Conservation (phyloP, 2,329 filamentous ascomycete genomes). For the Sclerotinia subarctica region DNA sequence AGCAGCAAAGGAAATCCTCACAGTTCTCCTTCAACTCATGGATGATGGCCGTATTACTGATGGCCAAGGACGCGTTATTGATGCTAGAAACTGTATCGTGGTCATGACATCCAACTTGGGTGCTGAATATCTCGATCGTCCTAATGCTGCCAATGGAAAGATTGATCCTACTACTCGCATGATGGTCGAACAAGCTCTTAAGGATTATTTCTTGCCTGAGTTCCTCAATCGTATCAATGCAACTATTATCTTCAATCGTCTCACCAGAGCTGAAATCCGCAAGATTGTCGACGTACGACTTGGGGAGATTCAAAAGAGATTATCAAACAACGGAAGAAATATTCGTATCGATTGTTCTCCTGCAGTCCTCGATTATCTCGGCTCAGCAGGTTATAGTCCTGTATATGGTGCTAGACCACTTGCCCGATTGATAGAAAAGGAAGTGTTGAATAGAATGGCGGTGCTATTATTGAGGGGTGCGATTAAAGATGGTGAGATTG, state of each 20-base stretch:
- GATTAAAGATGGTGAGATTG: slow-evolving; percentile 81
- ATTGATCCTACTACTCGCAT: slow-evolving; percentile 85
- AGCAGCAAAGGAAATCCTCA: slow-evolving; percentile 94
- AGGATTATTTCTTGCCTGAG: slow-evolving; percentile 95
- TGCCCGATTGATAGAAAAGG: slow-evolving; percentile 88
- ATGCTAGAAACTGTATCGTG: slow-evolving; percentile 97
- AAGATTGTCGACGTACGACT: slow-evolving; percentile 93
- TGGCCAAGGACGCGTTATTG: slow-evolving; percentile 90
- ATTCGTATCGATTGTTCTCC: slow-evolving; percentile 78
- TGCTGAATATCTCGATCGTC: slow-evolving; percentile 85
- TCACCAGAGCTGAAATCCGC: slow-evolving; percentile 84
- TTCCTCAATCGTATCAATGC: slow-evolving; percentile 98
- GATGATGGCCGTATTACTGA: slow-evolving; percentile 98
- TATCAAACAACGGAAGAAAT: slow-evolving; percentile 80
- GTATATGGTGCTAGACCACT: slow-evolving; percentile 91
- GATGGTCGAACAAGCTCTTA: slow-evolving; percentile 84
- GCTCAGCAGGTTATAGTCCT: slow-evolving; percentile 86
- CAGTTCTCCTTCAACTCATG: slow-evolving; percentile 98
- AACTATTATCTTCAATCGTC: slow-evolving; percentile 96
- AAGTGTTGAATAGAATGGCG: slow-evolving; percentile 89
- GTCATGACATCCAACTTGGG: slow-evolving; percentile 99
- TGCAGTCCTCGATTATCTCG: slow-evolving; percentile 90
- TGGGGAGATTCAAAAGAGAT: slow-evolving; percentile 82
- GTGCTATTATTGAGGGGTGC: slow-evolving; percentile 84
- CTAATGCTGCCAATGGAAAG: slow-evolving; percentile 71